A percentile compares a stretch with the other conserved stretches of the same genome.
phyloP scores from a whole-genome alignment of 2,329 filamentous ascomycete genomes.

The Didymella sp. region DNA sequence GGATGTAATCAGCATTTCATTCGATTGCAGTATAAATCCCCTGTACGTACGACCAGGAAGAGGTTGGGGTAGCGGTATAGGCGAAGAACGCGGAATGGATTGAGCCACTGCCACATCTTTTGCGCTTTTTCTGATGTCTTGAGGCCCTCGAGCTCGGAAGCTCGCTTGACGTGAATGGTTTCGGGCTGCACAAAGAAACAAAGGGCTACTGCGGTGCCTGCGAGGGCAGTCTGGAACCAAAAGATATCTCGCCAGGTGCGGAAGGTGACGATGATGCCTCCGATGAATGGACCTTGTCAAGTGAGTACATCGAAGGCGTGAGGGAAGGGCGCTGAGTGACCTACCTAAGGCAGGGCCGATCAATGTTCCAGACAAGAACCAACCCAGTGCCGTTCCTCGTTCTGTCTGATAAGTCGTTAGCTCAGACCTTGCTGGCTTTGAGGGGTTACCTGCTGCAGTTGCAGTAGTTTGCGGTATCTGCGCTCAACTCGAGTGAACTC shows the following conservation, averaged over 20 bases:
- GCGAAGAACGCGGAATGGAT: constrained; percentile 68
- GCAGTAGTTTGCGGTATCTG: background rate
- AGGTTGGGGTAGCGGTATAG: constrained; percentile 75
- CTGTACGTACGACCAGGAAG: constrained; percentile 52
- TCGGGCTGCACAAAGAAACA: constrained; percentile 74
- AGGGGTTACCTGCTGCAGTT: constrained; percentile 20
- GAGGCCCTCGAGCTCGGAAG: constrained; percentile 66
- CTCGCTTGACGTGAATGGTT: constrained; percentile 71
- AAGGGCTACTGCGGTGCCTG: constrained; percentile 64
- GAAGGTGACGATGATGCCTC: constrained; percentile 79
- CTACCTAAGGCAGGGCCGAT: constrained; percentile 64
- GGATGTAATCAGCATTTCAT: background rate
- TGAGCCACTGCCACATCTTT: constrained; percentile 68
- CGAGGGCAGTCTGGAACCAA: constrained; percentile 76
- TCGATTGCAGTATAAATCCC: background rate
- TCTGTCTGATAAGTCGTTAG: constrained; percentile 63
- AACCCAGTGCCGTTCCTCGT: constrained; percentile 74
- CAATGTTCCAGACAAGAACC: constrained; percentile 74
- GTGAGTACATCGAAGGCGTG: constrained; percentile 3
- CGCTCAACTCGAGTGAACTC: too few species aligned
- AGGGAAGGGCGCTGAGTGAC: background rate
- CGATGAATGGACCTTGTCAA: constrained; percentile 71
- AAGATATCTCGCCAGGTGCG: constrained; percentile 76
- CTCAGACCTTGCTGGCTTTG: background rate
- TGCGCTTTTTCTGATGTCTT: constrained; percentile 57